Conservation (phyloP, 2,329 filamentous ascomycete species). For the Diatrype stigma region DNA sequence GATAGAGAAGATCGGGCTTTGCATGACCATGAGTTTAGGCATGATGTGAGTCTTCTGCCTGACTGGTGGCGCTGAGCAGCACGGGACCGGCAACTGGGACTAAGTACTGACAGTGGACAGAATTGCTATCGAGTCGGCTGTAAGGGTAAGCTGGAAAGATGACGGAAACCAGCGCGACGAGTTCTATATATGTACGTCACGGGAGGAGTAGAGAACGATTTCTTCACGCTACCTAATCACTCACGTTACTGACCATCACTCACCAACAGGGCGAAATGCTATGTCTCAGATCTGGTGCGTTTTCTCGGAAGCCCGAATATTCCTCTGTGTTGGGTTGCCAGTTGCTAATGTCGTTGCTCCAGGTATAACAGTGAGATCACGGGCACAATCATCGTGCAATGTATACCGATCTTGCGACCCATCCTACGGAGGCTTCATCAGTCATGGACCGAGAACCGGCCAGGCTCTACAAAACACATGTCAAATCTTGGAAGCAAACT, state of each 20-base stretch:
- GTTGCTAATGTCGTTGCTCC: neutral
- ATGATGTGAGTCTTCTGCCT: constrained; percentile 32
- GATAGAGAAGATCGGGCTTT: constrained; percentile 46
- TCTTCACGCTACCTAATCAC: neutral
- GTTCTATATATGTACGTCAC: constrained; percentile 39
- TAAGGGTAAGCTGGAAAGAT: constrained; percentile 46
- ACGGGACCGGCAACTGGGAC: no score
- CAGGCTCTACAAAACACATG: neutral
- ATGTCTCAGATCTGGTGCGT: constrained; percentile 40
- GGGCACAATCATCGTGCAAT: constrained; percentile 52
- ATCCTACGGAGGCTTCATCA: constrained; percentile 39
- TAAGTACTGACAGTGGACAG: neutral
- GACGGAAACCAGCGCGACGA: constrained; percentile 40
- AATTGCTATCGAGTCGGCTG: constrained; percentile 38
- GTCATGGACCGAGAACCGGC: constrained; percentile 29
- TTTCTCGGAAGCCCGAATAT: neutral
- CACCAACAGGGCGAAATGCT: constrained; percentile 34
- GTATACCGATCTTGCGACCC: constrained; percentile 46
- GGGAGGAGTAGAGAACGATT: constrained; percentile 2
- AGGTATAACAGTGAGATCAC: constrained; percentile 47
- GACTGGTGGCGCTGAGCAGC: no score
- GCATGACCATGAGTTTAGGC: constrained; percentile 46
- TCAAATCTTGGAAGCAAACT: neutral
- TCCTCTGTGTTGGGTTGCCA: neutral
- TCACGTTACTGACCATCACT: neutral